Evolutionary conservation across 306 rosid genomes (phyloP).

Genomic region (Ormosia semicastrata): DNA sequence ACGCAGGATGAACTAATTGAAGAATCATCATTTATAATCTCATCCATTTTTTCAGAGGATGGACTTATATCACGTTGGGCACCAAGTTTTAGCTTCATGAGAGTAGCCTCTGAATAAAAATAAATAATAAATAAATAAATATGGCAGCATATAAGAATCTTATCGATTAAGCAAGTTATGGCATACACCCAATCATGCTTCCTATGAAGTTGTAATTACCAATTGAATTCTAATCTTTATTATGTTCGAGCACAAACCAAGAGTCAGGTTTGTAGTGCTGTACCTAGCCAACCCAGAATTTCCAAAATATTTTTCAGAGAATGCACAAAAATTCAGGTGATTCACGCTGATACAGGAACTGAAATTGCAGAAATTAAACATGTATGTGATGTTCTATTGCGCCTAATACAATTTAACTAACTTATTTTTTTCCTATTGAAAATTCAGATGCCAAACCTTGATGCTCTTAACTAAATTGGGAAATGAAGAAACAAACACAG

Average conservation of each 20-base stretch:
- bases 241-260: neutral
- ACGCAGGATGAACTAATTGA: constrained; percentile 33
- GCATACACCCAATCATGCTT: neutral
- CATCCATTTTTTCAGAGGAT: constrained; percentile 21
- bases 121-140: neutral
- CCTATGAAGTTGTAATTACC: neutral
- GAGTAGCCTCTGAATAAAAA: constrained; percentile 67
- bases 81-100: constrained; percentile 78
- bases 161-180: neutral
- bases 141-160: neutral
- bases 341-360: neutral
- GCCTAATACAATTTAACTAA: no score
- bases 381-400: neutral
- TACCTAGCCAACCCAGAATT: no score
- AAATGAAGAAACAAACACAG: neutral
- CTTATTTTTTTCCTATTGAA: neutral
- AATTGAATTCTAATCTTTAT: neutral
- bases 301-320: no score
- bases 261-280: no score
- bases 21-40: constrained; percentile 30
- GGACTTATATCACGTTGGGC: constrained; percentile 46
- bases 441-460: neutral
- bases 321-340: neutral
- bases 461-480: neutral
- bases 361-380: constrained; percentile 8